A percentile compares a stretch with the other conserved stretches of the same genome.
These are phyloP conservation scores for Blastocystis sp. DNA, from an alignment of 352 stramenopile species.

Conservation along the genomic window DNA sequence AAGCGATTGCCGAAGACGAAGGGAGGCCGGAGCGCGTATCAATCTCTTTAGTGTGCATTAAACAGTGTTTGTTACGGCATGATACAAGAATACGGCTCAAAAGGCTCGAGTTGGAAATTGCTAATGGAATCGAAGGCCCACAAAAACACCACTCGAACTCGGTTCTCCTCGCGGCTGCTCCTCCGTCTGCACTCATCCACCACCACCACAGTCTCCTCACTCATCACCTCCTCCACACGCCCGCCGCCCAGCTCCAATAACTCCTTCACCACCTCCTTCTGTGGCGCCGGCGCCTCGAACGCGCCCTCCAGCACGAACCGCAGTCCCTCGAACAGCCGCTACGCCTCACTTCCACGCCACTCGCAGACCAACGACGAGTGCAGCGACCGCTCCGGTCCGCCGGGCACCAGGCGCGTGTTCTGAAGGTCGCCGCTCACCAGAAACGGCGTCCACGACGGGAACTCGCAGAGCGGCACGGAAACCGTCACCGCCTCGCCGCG, in stretches of 20 bases:
- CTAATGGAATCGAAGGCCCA: slow-evolving; percentile 61
- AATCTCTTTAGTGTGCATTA: slow-evolving; percentile 35
- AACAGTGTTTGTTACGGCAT: neutral
- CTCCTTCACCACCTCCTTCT: neutral
- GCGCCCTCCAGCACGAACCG: neutral
- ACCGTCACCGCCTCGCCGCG: neutral
- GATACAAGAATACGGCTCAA: neutral
- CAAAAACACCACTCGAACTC: neutral
- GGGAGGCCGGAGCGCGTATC: slow-evolving; percentile 27
- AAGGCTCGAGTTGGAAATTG: neutral
- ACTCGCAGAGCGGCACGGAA: neutral
- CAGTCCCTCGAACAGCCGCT: slow-evolving; percentile 42
- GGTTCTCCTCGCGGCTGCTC: neutral
- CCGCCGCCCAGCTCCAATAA: slow-evolving; percentile 15
- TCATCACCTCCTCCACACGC: neutral
- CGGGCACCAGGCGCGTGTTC: neutral
- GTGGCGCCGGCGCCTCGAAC: neutral
- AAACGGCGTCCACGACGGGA: slow-evolving; percentile 19
- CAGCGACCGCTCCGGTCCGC: neutral
- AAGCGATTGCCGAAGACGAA: neutral
- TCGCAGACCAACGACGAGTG: neutral
- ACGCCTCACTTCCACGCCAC: neutral
- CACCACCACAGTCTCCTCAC: neutral
- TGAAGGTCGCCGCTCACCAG: slow-evolving; percentile 22
- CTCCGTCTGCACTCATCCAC: neutral